Base-by-base conservation (phyloP, 2,329 filamentous ascomycete species). In the Xylariaceae sp. region DNA sequence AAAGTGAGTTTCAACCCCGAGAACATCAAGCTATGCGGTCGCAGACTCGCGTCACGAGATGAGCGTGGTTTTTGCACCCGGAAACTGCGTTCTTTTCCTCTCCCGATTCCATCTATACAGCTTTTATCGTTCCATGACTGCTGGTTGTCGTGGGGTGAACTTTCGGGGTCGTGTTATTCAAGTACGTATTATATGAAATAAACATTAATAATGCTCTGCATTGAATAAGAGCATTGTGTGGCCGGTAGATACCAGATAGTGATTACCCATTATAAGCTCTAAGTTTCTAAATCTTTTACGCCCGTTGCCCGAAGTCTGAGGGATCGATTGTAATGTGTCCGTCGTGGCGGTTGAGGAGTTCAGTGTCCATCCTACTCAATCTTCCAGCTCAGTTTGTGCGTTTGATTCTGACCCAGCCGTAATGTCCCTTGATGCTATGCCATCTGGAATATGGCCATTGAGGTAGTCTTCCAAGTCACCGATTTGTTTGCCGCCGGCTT, bases 381-480 rank as follows among this genome's bases (percentile, higher is more conserved):
- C 16, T 32, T 30, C 19, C 7, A 41, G 7, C 7, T 18, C 5
- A 32, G 18, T 21, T 2, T n/a, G 34, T 12, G 37, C 37, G 12
- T 13, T 42, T 49, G 46, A 30, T n/a, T 54, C 30, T 37, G 18
- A 18, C 9, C 32, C 32, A 15, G 32, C 32, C 10, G 29, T 30
- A 6, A 18, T 5, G 16, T 58, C 47, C 8, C 43, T 47, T 7
- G 50, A 49, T 15, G 59, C 55, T 19, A 65, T 49, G 10, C 64
- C 62, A 37, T 65, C 56, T 41, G 57, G 45, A 32, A 54, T 57
- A 26, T 70, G 72, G 5, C 92, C 92, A 59, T 84, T 83, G n/a
- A 99, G 77, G 66, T 92, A 96, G 55, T 85, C 81, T 74, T 99
- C 94, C 49, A 82, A 86, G 74, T 96, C 92, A 26, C 94, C 94